phyloP scores from a whole-genome alignment of 345 rosid genomes.

The Mercurialis annua region DNA sequence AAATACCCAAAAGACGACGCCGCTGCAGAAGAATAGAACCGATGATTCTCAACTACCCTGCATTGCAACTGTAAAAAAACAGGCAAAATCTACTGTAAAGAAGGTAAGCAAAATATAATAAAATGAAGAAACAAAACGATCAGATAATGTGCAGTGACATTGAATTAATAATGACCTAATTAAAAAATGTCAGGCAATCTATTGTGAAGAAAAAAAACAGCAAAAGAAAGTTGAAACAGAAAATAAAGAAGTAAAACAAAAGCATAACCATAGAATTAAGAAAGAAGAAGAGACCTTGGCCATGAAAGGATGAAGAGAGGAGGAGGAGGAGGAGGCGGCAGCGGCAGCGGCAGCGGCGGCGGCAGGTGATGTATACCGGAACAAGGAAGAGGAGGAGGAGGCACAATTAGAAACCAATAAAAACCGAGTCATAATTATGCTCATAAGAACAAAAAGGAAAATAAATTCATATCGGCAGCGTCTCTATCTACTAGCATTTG shows the following conservation, averaged over 20 bases:
- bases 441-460: too few species aligned
- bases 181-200: too few species aligned
- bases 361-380: too few species aligned
- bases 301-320: conserved; percentile 38
- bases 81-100: not conserved
- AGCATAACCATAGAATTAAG: not conserved
- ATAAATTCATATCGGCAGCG: too few species aligned
- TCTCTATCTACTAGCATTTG: too few species aligned
- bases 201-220: not conserved
- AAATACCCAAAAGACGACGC: conserved; percentile 9
- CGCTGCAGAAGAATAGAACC: conserved; percentile 22
- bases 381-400: conserved; percentile 17
- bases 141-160: not conserved
- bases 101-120: not conserved
- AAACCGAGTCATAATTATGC: conserved; percentile 14
- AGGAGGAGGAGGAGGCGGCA: conserved; percentile 34
- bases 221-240: not conserved
- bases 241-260: not conserved
- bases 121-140: not conserved
- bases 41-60: conserved; percentile 30
- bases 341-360: too few species aligned
- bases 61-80: conserved; percentile 39
- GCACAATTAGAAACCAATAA: conserved; percentile 8
- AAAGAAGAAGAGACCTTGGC: conserved; percentile 38
- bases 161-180: not conserved